Evolutionary conservation across 371 early-diverging fungal genomes (phyloP), one percentile per base, ranked within the genome.

Genomic region (Actinomortierella ambigua): DNA sequence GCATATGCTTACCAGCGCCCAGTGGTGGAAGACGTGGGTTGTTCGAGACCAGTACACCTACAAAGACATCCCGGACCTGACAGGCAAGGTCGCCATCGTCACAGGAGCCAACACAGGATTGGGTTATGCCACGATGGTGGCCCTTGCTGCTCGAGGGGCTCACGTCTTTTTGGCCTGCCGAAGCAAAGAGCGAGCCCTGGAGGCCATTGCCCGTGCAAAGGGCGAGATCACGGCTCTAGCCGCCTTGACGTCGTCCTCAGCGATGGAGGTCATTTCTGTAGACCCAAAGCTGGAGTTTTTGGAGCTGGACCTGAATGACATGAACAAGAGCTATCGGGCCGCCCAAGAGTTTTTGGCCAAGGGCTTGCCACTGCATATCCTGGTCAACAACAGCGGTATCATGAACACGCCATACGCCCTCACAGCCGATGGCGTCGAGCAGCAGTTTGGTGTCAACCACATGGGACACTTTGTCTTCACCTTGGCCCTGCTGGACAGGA

Each of bases 91-190:
- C 51, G 88, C 84, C 42, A 80, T 93, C 23, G 84, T 93, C 47
- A 92, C 92, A 20, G 94, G 94, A 22, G 87, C 86, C 15, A 88
- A 84, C 59, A 77, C 85, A 17, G 93, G 93, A 68, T 78, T 91
- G 22, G 93, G 91, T 26, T 80, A 79, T 58, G 80, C 80, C 5
- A 87, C 88, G 46, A 83, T 82, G 2, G 55, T 77, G 13, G 85
- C 87, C 71, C 78, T 90, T 39, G 90, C 89, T 11, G 75, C 76
- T 27, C 85, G 88, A 55, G 79, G 79, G 6, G 87, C 88, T 27
- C 79, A 79, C 14, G 81, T 90, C 68, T 82, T 83, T 41, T 77
- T 92, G 24, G 88, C 87, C 1, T 88, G 86, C 69, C 82, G 92
- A 15, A 86, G 78, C 41, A 50, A 69, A 18, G 76, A 78, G 47